Evolutionary conservation across 2,329 filamentous ascomycete genomes (phyloP).

Genomic region (Diaporthe vaccinii): DNA sequence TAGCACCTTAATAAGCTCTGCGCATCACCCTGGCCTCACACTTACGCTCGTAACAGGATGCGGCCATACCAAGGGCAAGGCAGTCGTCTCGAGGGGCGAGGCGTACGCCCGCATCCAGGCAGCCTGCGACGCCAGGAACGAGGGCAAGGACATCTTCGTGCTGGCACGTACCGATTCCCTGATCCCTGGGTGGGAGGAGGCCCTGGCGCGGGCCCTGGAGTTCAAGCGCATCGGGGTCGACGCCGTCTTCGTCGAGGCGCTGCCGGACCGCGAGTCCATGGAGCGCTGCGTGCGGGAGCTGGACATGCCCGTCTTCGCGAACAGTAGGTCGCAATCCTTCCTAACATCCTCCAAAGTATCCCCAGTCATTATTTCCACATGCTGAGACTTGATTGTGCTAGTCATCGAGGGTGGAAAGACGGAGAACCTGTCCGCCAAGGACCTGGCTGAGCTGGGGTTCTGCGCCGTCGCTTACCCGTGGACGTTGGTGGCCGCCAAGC

Average conservation of each 20-base stretch:
- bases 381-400: not conserved
- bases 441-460: conserved; percentile 54
- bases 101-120: conserved; percentile 61
- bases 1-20: too few relatives aligned
- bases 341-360: not conserved
- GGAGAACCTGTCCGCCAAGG: conserved; percentile 51
- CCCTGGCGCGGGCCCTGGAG: conserved; percentile 55
- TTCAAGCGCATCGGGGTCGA: conserved; percentile 60
- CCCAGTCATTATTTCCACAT: not conserved
- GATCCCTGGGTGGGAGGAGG: conserved; percentile 60
- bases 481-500: conserved; percentile 58
- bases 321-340: conserved; percentile 47
- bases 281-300: conserved; percentile 53
- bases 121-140: conserved; percentile 55
- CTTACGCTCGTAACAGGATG: not conserved
- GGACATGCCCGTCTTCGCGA: conserved; percentile 56
- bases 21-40: not conserved
- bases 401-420: conserved; percentile 51
- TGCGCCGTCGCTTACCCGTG: conserved; percentile 59
- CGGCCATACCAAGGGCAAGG: conserved; percentile 59
- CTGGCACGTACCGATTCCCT: conserved; percentile 59
- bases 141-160: conserved; percentile 58
- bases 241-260: conserved; percentile 57
- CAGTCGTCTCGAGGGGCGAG: conserved; percentile 59
- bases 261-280: conserved; percentile 60